phyloP scores from a whole-genome alignment of 352 stramenopile species.

The Pythium myriotylum region DNA sequence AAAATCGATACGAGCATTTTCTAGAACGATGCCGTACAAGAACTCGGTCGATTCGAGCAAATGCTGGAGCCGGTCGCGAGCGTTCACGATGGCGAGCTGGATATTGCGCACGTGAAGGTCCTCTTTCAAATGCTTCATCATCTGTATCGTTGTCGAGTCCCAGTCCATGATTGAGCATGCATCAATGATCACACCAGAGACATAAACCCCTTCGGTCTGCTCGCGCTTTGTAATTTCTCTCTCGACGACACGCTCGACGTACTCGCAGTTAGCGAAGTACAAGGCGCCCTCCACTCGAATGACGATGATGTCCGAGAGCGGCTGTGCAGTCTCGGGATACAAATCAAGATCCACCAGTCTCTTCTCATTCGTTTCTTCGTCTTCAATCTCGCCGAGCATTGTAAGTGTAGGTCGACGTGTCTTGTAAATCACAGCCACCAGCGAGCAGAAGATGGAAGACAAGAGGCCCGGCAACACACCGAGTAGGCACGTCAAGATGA shows the following conservation, averaged over 20 bases:
- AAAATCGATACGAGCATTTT: constrained; percentile 66
- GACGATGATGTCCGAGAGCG: constrained; percentile 47
- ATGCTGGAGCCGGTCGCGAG: constrained; percentile 61
- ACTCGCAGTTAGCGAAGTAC: constrained; percentile 72
- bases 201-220: constrained; percentile 36
- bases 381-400: constrained; percentile 44
- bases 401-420: constrained; percentile 48
- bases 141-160: constrained; percentile 85
- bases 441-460: constrained; percentile 57
- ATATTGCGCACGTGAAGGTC: constrained; percentile 60
- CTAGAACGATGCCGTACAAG: constrained; percentile 58
- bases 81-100: constrained; percentile 79
- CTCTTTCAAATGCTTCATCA: constrained; percentile 81
- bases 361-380: constrained; percentile 36
- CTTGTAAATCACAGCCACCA: constrained; percentile 65
- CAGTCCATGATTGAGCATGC: constrained; percentile 81
- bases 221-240: constrained; percentile 49
- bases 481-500: constrained; percentile 51
- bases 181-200: constrained; percentile 71
- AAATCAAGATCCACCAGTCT: constrained; percentile 51
- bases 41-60: constrained; percentile 70
- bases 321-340: constrained; percentile 40
- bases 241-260: constrained; percentile 53
- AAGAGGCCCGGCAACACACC: constrained; percentile 52
- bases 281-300: constrained; percentile 58